Evolutionary conservation across 164 flowering plant species (phyloP), one percentile per base, ranked within the genome.

Genomic region (Vitis rupestris): DNA sequence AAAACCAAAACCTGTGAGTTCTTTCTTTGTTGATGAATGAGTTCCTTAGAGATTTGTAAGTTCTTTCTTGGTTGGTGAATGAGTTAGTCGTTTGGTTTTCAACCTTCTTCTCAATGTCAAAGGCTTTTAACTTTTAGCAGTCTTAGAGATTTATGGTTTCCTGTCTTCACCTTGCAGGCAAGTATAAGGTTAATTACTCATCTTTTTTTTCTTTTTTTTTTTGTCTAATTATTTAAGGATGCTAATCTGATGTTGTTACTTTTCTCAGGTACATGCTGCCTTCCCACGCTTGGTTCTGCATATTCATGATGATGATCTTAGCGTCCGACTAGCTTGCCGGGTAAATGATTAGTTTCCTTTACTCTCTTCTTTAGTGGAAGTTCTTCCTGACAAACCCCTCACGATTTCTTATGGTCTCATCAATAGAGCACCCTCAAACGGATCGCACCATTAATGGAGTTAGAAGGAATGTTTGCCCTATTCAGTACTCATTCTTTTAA

Each of bases 201-300:
- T 44, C n/a, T n/a, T 9, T 44, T 23, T 23, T 23, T 23, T 23
- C 0, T 23, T 23, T 23, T 23, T 23, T 23, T 48, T 6, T 23
- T 3, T 17, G 19, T 50, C 54, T 50, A 14, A 16, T 14, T 48
- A n/a, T 9, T 37, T 9, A 4, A 47, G 55, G 27, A 61, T 12
- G 63, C 30, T 66, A 27, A 54, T 55, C 59, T 9, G 30, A n/a
- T 47, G 13, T 59, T 17, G 12, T 61, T 44, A n/a, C 50, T 63
- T 15, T 63, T 71, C 57, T 51, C 81, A 95, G 98, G 89, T 93
- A 51, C 98, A 91, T 89, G 85, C 80, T 68, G 75, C 79, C 50
- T 69, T 95, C 15, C 93, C 98, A 31, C 97, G 98, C 31, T 72
- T 95, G 76, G 83, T 89, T 66, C 82, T 95, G 59, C 99, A 95